phyloP scores from a whole-genome alignment of 1,284 basidiomycete genomes.

The Exobasidium cylindrosporum region DNA sequence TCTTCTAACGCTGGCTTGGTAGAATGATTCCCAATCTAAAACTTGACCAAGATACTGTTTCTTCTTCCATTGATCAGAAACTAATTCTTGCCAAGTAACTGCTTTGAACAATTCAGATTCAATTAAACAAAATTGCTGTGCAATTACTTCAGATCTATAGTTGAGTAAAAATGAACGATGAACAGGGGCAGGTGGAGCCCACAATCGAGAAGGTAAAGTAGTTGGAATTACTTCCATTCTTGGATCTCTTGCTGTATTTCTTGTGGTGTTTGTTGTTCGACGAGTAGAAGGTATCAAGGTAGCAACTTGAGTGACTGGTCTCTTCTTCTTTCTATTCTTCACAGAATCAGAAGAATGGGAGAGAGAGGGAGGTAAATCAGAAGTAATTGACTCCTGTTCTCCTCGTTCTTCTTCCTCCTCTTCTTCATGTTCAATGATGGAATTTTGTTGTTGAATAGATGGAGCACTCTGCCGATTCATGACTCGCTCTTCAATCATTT shows the following conservation, averaged over 20 bases:
- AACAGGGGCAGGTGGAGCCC: conserved; percentile 21
- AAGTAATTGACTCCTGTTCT: neutral
- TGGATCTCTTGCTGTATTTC: no score
- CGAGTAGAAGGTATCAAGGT: neutral
- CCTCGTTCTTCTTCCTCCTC: neutral
- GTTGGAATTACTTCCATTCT: conserved; percentile 4
- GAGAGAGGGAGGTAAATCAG: neutral
- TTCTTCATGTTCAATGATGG: neutral
- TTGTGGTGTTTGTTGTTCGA: neutral
- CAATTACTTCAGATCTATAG: conserved; percentile 63
- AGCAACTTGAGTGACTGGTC: neutral
- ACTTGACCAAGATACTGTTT: conserved; percentile 61
- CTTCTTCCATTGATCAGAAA: conserved; percentile 59
- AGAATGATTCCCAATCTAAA: conserved; percentile 76
- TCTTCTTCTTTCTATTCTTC: neutral
- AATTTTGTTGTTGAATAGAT: neutral
- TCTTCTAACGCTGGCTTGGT: conserved; percentile 70
- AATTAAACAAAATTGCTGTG: conserved; percentile 79
- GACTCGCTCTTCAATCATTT: no score
- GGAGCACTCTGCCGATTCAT: neutral
- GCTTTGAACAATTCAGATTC: conserved; percentile 79
- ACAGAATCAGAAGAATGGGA: neutral
- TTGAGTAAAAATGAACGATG: conserved; percentile 46
- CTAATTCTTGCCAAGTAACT: conserved; percentile 78
- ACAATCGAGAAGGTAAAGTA: conserved; percentile 12